A percentile compares a stretch with the other conserved stretches of the same genome.
Evolutionary conservation across 2,329 filamentous ascomycete species (phyloP).

Genomic region (Paecilomyces dactylethromorphus): DNA sequence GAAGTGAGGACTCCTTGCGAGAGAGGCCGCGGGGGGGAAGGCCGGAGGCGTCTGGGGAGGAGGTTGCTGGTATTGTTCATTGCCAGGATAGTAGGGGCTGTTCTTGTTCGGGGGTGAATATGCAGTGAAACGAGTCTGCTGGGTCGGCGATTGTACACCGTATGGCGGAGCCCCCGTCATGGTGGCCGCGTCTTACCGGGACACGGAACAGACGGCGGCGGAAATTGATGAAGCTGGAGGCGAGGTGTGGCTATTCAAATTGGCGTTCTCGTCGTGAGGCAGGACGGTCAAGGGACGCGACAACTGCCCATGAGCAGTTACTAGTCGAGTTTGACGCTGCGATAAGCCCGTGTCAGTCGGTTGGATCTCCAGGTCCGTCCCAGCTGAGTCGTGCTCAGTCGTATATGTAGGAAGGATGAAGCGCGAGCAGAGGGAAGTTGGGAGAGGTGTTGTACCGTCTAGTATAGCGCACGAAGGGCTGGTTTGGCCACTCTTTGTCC

Average conservation of each 20-base stretch:
- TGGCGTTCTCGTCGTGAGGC: background rate
- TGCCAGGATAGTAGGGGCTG: conserved; percentile 35
- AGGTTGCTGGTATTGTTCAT: conserved; percentile 36
- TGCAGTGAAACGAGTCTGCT: conserved; percentile 34
- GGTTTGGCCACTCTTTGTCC: conserved; percentile 10
- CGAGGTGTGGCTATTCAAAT: background rate
- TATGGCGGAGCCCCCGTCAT: conserved; percentile 41
- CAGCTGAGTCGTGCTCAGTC: background rate
- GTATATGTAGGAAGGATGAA: background rate
- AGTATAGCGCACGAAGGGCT: background rate
- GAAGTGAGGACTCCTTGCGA: conserved; percentile 36
- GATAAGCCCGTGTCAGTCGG: background rate
- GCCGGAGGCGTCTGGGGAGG: conserved; percentile 38
- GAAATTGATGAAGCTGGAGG: conserved; percentile 1
- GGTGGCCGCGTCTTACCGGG: conserved; percentile 22
- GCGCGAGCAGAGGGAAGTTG: background rate
- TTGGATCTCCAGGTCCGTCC: background rate
- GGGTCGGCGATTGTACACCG: conserved; percentile 39
- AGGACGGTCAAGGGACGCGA: background rate
- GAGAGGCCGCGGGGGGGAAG: conserved; percentile 25
- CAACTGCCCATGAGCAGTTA: background rate
- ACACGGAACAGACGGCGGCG: background rate
- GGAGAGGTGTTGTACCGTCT: conserved; percentile 1
- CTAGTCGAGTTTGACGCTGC: background rate
- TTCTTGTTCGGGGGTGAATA: conserved; percentile 39